Conservation (phyloP, 176 grass and related monocot genomes). For the Aegilops longissima region DNA sequence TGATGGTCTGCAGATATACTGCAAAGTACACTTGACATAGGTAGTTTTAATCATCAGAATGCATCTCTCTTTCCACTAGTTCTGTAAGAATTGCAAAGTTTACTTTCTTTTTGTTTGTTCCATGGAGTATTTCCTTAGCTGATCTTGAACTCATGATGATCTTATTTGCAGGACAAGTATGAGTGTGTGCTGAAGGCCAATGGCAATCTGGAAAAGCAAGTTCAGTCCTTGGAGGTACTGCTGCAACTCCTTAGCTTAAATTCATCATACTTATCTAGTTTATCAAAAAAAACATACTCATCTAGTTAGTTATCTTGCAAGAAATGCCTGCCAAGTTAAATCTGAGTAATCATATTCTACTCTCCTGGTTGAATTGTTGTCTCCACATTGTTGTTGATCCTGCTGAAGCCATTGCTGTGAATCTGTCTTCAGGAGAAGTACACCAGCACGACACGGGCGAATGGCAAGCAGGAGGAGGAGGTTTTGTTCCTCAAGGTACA, state of each 20-base stretch:
- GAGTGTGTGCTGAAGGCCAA: constrained; percentile 34
- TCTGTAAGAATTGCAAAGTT: background rate
- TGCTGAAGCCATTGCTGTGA: background rate
- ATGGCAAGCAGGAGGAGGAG: constrained; percentile 29
- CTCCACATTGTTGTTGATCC: background rate
- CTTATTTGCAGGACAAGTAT: constrained; percentile 45
- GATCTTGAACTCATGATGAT: background rate
- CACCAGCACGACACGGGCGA: background rate
- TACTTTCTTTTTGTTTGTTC: background rate
- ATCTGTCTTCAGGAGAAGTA: constrained; percentile 38
- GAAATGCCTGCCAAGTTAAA: background rate
- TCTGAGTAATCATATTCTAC: background rate
- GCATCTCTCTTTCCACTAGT: background rate
- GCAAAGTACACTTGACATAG: no score
- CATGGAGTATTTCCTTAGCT: background rate
- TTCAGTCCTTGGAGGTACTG: constrained; percentile 21
- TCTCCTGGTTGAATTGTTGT: background rate
- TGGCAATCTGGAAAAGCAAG: constrained; percentile 44
- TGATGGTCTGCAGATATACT: background rate
- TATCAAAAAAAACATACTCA: no score
- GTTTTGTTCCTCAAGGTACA: constrained; percentile 48
- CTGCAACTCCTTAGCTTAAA: background rate
- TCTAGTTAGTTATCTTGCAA: no score
- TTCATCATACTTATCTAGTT: background rate
- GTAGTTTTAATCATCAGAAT: background rate